A percentile compares a stretch with the other conserved stretches of the same genome.
phyloP scores from a whole-genome alignment of 1,284 basidiomycete species.

The Flammula alnicola region DNA sequence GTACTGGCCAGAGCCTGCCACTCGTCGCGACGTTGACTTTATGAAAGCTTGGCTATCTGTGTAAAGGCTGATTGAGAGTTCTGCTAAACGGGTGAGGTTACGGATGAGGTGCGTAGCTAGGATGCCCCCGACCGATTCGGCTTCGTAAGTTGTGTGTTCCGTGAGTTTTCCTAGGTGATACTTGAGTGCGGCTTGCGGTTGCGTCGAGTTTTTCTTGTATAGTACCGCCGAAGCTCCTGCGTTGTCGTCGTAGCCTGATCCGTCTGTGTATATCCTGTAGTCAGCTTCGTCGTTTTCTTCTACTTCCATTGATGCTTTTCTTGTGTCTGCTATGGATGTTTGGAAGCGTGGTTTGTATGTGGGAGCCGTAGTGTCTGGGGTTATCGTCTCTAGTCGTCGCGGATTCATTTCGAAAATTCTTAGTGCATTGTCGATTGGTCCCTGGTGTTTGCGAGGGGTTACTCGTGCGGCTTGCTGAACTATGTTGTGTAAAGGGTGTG shows the following conservation, averaged over 20 bases:
- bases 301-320: constrained; percentile 12
- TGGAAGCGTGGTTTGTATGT: constrained; percentile 7
- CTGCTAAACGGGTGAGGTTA: background rate
- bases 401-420: constrained; percentile 3
- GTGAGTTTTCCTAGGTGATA: constrained; percentile 21
- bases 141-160: constrained; percentile 27
- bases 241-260: constrained; percentile 23
- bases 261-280: constrained; percentile 29
- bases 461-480: background rate
- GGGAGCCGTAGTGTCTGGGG: constrained; percentile 1
- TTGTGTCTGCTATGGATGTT: constrained; percentile 8
- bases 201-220: background rate
- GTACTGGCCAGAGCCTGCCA: constrained; percentile 22
- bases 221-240: constrained; percentile 31
- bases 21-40: constrained; percentile 5
- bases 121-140: constrained; percentile 25
- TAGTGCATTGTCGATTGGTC: background rate
- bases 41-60: constrained; percentile 29
- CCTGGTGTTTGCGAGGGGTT: no score
- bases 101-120: constrained; percentile 23
- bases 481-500: constrained; percentile 15
- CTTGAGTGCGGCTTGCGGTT: constrained; percentile 1
- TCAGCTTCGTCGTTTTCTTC: constrained; percentile 8
- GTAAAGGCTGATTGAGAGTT: constrained; percentile 14
- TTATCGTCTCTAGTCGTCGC: constrained; percentile 13